Evolutionary conservation across 176 grass and related monocot species (phyloP).

Genomic region (Oryza meyeriana): DNA sequence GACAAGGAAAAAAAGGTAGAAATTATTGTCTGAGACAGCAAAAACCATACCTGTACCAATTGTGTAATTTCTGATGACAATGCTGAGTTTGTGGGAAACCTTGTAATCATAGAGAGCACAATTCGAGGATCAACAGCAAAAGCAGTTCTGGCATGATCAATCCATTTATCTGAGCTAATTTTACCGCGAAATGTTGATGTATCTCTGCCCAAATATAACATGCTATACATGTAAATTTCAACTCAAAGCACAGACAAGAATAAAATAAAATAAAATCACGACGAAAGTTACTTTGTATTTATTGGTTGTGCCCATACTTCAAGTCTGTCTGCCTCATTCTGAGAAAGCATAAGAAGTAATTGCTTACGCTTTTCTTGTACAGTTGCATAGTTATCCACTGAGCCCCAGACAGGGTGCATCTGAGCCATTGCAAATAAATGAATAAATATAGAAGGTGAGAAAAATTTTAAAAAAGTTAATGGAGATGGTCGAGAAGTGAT

Average conservation of each 20-base stretch:
- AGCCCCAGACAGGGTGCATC: conserved; percentile 87
- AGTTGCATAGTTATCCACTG: conserved; percentile 69
- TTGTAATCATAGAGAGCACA: conserved; percentile 60
- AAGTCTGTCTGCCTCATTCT: conserved; percentile 94
- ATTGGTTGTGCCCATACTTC: conserved; percentile 97
- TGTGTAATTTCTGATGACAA: conserved; percentile 82
- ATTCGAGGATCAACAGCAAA: conserved; percentile 95
- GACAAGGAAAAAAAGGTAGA: conserved; percentile 10
- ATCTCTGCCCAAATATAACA: conserved; percentile 62
- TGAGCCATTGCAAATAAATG: conserved; percentile 59
- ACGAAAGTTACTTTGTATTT: conserved; percentile 78
- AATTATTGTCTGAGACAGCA: conserved; percentile 30
- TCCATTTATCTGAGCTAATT: conserved; percentile 93
- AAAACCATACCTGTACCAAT: conserved; percentile 75
- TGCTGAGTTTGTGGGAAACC: conserved; percentile 81
- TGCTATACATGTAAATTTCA: conserved; percentile 1
- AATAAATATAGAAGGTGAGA: conserved; percentile 11
- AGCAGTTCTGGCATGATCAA: conserved; percentile 86
- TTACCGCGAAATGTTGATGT: conserved; percentile 65
- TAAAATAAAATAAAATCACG: conserved; percentile 2
- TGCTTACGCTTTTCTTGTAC: conserved; percentile 85
- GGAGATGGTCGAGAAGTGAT: background rate
- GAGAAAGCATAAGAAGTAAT: conserved; percentile 82
- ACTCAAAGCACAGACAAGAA: conserved; percentile 28
- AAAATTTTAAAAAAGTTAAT: conserved; percentile 16